phyloP scores from a whole-genome alignment of 2,329 filamentous ascomycete genomes.

The Daldinia eschscholtzii region DNA sequence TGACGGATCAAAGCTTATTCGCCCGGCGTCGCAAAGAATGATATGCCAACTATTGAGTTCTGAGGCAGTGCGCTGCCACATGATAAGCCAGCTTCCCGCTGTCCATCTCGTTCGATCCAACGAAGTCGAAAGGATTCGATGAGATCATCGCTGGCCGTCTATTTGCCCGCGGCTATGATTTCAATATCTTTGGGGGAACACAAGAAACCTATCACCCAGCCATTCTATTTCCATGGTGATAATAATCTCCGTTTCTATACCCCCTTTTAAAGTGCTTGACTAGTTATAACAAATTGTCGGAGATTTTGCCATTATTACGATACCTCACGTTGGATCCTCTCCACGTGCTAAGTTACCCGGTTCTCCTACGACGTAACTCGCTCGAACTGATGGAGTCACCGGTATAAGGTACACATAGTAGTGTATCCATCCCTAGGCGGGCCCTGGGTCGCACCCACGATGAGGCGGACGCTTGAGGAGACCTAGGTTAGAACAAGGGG shows the following conservation, averaged over 20 bases:
- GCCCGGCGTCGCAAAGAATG: background rate
- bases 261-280: background rate
- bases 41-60: conserved; percentile 6
- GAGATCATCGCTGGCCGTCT: conserved; percentile 19
- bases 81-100: conserved; percentile 25
- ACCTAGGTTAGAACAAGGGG: conserved; percentile 34
- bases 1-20: conserved; percentile 10
- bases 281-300: background rate
- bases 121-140: conserved; percentile 17
- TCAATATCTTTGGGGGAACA: background rate
- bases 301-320: conserved; percentile 23
- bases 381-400: conserved; percentile 26
- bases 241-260: conserved; percentile 3
- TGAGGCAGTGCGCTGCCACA: conserved; percentile 31
- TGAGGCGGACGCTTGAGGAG: conserved; percentile 25
- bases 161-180: conserved; percentile 9
- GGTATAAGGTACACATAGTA: conserved; percentile 8
- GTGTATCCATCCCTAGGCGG: background rate
- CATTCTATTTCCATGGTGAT: background rate
- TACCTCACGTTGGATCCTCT: conserved; percentile 24
- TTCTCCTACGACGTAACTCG: conserved; percentile 22
- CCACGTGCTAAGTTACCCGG: conserved; percentile 38
- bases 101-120: conserved; percentile 26
- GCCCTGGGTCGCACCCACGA: conserved; percentile 33
- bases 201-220: background rate